Evolutionary conservation across 2,329 filamentous ascomycete genomes (phyloP).

Genomic region (Xylariaceae sp.): DNA sequence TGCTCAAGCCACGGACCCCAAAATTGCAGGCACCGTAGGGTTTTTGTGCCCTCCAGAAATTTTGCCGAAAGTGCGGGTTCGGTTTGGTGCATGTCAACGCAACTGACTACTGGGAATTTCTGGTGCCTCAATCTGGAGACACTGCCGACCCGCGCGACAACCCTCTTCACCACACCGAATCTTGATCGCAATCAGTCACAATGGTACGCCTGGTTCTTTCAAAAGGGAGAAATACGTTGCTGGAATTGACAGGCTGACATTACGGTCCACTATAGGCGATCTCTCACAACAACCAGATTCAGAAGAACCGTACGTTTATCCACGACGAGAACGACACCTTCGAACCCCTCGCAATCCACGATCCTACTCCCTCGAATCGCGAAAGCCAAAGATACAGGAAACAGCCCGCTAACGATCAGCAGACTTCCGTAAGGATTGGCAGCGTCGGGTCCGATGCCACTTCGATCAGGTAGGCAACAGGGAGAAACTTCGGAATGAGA

Average conservation of each 20-base stretch:
- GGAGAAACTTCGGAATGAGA: background rate
- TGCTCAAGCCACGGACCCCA: no score
- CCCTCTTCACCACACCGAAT: slow-evolving; percentile 39
- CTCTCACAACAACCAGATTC: slow-evolving; percentile 99
- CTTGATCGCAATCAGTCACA: slow-evolving; percentile 52
- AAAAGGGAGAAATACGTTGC: slow-evolving; percentile 4
- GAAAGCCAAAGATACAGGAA: background rate
- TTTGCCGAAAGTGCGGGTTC: slow-evolving; percentile 34
- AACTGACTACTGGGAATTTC: slow-evolving; percentile 28
- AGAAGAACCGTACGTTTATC: slow-evolving; percentile 76
- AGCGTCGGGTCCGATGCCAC: slow-evolving; percentile 97
- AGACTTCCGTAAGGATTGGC: slow-evolving; percentile 99
- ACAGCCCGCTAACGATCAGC: slow-evolving; percentile 19
- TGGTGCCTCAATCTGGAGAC: slow-evolving; percentile 34
- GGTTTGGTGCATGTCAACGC: slow-evolving; percentile 8
- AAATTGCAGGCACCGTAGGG: slow-evolving; percentile 29
- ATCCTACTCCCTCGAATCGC: no score
- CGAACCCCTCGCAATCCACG: no score
- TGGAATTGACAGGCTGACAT: background rate
- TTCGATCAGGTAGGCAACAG: slow-evolving; percentile 85
- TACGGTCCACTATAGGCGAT: slow-evolving; percentile 65
- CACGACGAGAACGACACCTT: slow-evolving; percentile 12
- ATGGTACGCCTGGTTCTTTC: slow-evolving; percentile 24
- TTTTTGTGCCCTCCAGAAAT: slow-evolving; percentile 41
- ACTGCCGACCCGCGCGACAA: slow-evolving; percentile 29